Conservation (phyloP, 345 rosid species). For the Arabis alpina region DNA sequence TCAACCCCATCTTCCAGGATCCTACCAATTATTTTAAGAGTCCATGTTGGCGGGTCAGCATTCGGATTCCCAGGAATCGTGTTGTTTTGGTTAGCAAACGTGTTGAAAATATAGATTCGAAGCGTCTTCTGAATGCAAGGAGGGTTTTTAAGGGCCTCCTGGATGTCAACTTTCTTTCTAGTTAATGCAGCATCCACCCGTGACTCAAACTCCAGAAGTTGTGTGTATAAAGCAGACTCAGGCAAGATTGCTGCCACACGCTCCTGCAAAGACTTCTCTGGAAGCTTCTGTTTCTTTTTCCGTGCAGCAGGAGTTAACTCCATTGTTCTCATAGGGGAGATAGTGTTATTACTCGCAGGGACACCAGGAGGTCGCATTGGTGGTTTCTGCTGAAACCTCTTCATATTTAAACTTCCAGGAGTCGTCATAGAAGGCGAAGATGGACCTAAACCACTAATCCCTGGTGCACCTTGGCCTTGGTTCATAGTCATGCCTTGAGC, state of each 20-base stretch:
- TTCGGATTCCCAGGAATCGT: constrained; percentile 78
- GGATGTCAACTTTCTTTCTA: constrained; percentile 94
- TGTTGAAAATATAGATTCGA: constrained; percentile 86
- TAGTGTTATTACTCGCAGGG: constrained; percentile 53
- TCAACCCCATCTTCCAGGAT: constrained; percentile 94
- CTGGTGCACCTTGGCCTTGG: constrained; percentile 56
- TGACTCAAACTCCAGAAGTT: constrained; percentile 95
- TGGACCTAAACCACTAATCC: constrained; percentile 64
- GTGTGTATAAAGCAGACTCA: constrained; percentile 93
- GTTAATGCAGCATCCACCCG: constrained; percentile 89
- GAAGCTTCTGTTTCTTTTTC: constrained; percentile 93
- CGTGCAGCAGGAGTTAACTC: constrained; percentile 79
- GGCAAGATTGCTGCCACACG: constrained; percentile 96
- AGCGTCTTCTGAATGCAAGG: constrained; percentile 90
- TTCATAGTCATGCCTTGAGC: constrained; percentile 66
- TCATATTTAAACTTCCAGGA: constrained; percentile 61
- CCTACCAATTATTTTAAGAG: constrained; percentile 90
- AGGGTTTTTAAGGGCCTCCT: constrained; percentile 93
- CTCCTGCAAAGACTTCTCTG: constrained; percentile 87
- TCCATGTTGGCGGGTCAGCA: constrained; percentile 94
- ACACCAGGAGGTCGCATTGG: constrained; percentile 77
- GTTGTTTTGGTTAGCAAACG: constrained; percentile 85
- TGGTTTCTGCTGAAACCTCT: constrained; percentile 75
- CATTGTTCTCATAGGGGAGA: constrained; percentile 78
- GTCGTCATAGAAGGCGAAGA: constrained; percentile 69